Evolutionary conservation across 441 rosid genomes (phyloP).

Genomic region (Viola pubescens): DNA sequence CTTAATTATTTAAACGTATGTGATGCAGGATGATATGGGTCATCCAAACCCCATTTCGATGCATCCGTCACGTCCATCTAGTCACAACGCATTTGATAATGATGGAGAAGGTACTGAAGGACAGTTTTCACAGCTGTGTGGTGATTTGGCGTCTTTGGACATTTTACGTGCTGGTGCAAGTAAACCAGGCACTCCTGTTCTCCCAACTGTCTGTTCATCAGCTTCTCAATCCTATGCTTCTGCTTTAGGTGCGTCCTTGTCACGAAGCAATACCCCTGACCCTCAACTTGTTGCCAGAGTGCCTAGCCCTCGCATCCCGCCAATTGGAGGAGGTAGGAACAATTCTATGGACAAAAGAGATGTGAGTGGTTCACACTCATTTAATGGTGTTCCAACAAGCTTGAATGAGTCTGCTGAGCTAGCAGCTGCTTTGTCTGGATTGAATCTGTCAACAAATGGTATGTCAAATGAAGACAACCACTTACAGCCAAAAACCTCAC

Average conservation of each 20-base stretch:
- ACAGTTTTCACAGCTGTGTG: slow-evolving; percentile 44
- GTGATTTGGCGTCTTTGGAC: slow-evolving; percentile 36
- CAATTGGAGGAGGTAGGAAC: slow-evolving; percentile 73
- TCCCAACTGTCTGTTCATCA: slow-evolving; percentile 38
- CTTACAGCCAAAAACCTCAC: slow-evolving; percentile 32
- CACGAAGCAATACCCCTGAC: slow-evolving; percentile 84
- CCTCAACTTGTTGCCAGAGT: slow-evolving; percentile 68
- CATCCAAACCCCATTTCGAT: slow-evolving; percentile 34
- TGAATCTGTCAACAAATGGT: slow-evolving; percentile 53
- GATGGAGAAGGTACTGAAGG: slow-evolving; percentile 43
- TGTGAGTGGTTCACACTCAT: slow-evolving; percentile 37
- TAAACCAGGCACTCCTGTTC: slow-evolving; percentile 34
- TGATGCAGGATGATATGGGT: slow-evolving; percentile 64
- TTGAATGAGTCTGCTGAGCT: slow-evolving; percentile 47
- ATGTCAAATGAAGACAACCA: slow-evolving; percentile 38
- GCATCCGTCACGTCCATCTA: slow-evolving; percentile 78
- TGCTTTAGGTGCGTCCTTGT: slow-evolving; percentile 68
- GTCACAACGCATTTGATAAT: slow-evolving; percentile 75
- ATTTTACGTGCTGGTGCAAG: slow-evolving; percentile 27
- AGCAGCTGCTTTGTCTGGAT: slow-evolving; percentile 53
- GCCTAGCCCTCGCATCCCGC: slow-evolving; percentile 82
- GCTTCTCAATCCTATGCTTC: slow-evolving; percentile 73
- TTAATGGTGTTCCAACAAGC: slow-evolving; percentile 46
- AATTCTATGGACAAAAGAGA: slow-evolving; percentile 57
- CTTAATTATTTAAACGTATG: slow-evolving; percentile 1